Evolutionary conservation across 1,284 basidiomycete genomes (phyloP).

Genomic region (Cryptococcus hybrid): DNA sequence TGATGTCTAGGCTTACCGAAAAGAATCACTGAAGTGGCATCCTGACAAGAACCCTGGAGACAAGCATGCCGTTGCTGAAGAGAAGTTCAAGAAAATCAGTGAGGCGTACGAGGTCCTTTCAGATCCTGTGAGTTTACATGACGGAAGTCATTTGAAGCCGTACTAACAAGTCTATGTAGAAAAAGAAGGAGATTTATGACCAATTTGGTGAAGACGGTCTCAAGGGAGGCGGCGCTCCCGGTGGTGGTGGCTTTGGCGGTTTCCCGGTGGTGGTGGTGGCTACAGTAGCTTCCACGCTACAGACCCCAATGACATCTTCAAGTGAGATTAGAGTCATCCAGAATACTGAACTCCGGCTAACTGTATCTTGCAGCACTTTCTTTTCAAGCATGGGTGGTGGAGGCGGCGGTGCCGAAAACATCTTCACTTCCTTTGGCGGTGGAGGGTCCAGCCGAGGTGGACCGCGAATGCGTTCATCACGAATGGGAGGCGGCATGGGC

Average conservation of each 20-base stretch:
- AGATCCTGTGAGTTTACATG: constrained; percentile 57
- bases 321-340: constrained; percentile 57
- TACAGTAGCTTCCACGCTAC: constrained; percentile 67
- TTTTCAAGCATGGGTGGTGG: constrained; percentile 53
- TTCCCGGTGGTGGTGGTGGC: constrained; percentile 52
- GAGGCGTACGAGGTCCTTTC: constrained; percentile 97
- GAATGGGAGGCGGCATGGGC: constrained; percentile 29
- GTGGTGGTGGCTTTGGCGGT: constrained; percentile 41
- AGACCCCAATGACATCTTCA: constrained; percentile 90
- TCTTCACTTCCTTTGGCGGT: constrained; percentile 31
- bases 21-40: constrained; percentile 56
- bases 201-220: constrained; percentile 96
- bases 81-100: constrained; percentile 94
- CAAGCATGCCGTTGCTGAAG: constrained; percentile 67
- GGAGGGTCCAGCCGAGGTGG: constrained; percentile 18
- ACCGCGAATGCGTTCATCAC: constrained; percentile 24
- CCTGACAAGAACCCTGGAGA: constrained; percentile 39
- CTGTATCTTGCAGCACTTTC: constrained; percentile 58
- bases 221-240: constrained; percentile 59
- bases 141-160: not conserved
- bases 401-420: constrained; percentile 38
- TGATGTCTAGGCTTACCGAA: constrained; percentile 30
- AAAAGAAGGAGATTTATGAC: constrained; percentile 92
- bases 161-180: constrained; percentile 44
- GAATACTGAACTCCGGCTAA: constrained; percentile 10